A percentile compares a stretch with the other conserved stretches of the same genome.
Conservation (phyloP, 345 rosid genomes). For the Ricinus communis region DNA sequence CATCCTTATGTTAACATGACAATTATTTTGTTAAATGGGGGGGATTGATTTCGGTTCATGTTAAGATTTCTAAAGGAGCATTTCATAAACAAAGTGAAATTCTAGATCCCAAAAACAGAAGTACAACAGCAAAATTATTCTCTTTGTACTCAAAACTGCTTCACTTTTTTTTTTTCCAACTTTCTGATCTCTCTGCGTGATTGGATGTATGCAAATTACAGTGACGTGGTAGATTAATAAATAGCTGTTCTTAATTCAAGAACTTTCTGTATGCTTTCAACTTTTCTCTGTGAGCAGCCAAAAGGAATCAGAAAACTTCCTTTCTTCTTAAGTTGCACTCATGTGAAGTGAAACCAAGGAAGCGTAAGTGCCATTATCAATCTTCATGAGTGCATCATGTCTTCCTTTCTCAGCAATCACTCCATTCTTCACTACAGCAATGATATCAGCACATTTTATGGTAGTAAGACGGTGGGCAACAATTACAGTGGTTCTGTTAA, state of each 20-base stretch:
- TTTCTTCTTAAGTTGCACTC: slow-evolving; percentile 17
- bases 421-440: slow-evolving; percentile 70
- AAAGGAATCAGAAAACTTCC: not conserved
- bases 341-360: slow-evolving; percentile 59
- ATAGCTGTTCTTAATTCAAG: not conserved
- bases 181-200: too few relatives aligned
- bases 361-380: slow-evolving; percentile 53
- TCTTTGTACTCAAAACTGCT: too few relatives aligned
- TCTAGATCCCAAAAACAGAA: too few relatives aligned
- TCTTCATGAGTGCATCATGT: slow-evolving; percentile 52
- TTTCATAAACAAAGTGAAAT: too few relatives aligned
- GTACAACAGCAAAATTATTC: too few relatives aligned
- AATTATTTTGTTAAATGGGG: too few relatives aligned
- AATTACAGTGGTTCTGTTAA: slow-evolving; percentile 54
- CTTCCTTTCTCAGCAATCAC: slow-evolving; percentile 61
- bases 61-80: too few relatives aligned
- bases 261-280: not conserved
- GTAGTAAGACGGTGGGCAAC: slow-evolving; percentile 69
- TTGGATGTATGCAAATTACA: too few relatives aligned
- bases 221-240: too few relatives aligned
- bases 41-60: too few relatives aligned
- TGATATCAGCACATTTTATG: slow-evolving; percentile 55
- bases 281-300: not conserved
- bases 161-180: too few relatives aligned
- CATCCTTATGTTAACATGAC: too few relatives aligned